phyloP scores from a whole-genome alignment of 768 basidiomycete genomes.

The Boletus insuetus region DNA sequence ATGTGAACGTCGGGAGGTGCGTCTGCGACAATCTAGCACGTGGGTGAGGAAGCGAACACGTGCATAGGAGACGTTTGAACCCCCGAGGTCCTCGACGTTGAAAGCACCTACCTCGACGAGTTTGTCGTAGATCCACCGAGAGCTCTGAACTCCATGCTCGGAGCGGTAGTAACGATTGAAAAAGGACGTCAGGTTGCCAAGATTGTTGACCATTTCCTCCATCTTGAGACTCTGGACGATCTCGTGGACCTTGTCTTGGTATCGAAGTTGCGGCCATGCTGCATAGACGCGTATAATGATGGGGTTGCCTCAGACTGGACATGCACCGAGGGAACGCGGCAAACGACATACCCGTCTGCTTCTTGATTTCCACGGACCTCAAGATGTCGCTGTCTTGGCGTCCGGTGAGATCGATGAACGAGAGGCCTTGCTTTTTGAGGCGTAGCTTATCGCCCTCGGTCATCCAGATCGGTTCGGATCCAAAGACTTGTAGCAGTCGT shows the following conservation, averaged over 20 bases:
- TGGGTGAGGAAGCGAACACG: background rate
- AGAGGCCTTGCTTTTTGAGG: background rate
- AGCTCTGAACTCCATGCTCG: slow-evolving; percentile 38
- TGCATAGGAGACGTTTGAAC: no score
- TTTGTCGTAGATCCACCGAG: slow-evolving; percentile 36
- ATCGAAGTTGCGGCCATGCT: background rate
- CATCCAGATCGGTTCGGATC: background rate
- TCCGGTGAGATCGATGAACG: background rate
- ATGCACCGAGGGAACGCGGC: background rate
- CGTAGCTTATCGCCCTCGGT: slow-evolving; percentile 2
- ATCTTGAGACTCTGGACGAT: background rate
- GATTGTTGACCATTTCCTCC: background rate
- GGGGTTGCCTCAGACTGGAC: background rate
- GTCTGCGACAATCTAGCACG: slow-evolving; percentile 7
- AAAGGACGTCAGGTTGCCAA: background rate
- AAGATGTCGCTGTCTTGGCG: background rate
- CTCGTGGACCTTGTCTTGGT: background rate
- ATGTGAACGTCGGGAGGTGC: slow-evolving; percentile 14
- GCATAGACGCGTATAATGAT: background rate
- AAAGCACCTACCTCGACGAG: background rate
- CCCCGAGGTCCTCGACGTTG: no score
- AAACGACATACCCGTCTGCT: background rate
- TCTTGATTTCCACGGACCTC: background rate
- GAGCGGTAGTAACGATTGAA: background rate
- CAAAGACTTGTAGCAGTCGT: slow-evolving; percentile 1